Evolutionary conservation across 2,329 filamentous ascomycete genomes (phyloP).

Genomic region (Calonectria pauciramosa): DNA sequence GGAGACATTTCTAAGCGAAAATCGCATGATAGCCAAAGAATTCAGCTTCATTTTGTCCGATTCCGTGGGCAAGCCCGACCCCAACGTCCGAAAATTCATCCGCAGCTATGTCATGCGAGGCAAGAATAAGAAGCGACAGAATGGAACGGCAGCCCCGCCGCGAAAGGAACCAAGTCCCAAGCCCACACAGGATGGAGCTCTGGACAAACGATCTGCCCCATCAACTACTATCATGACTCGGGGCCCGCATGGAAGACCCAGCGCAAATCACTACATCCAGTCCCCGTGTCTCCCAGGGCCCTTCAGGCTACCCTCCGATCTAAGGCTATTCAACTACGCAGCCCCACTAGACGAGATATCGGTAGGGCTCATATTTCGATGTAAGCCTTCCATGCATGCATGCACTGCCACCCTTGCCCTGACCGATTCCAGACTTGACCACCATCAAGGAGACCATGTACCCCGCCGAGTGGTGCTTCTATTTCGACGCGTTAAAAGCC

Average conservation of each 20-base stretch:
- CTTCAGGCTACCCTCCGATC: slow-evolving; percentile 31
- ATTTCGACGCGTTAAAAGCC: slow-evolving; percentile 35
- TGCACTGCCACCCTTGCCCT: not conserved
- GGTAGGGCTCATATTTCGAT: slow-evolving; percentile 33
- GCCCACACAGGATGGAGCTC: not conserved
- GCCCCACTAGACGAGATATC: slow-evolving; percentile 33
- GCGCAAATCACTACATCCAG: slow-evolving; percentile 10
- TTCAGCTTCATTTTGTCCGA: slow-evolving; percentile 48
- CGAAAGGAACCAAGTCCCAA: not conserved
- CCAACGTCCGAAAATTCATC: slow-evolving; percentile 44
- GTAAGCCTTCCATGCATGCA: not conserved
- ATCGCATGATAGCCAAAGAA: slow-evolving; percentile 28
- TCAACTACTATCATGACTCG: not conserved
- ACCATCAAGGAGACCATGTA: slow-evolving; percentile 47
- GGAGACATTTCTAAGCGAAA: not conserved
- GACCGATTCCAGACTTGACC: slow-evolving; percentile 38
- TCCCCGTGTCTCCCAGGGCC: slow-evolving; percentile 31
- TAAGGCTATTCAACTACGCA: slow-evolving; percentile 38
- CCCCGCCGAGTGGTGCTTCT: slow-evolving; percentile 47
- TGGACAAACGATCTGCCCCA: not conserved
- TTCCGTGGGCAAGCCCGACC: slow-evolving; percentile 38
- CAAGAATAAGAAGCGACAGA: slow-evolving; percentile 40
- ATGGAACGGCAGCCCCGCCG: not conserved
- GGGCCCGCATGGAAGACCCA: not conserved
- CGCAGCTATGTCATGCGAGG: slow-evolving; percentile 47